These are phyloP conservation scores for Blumeriella jaapii DNA, from an alignment of 2,329 filamentous ascomycete genomes.

Conservation along the genomic window DNA sequence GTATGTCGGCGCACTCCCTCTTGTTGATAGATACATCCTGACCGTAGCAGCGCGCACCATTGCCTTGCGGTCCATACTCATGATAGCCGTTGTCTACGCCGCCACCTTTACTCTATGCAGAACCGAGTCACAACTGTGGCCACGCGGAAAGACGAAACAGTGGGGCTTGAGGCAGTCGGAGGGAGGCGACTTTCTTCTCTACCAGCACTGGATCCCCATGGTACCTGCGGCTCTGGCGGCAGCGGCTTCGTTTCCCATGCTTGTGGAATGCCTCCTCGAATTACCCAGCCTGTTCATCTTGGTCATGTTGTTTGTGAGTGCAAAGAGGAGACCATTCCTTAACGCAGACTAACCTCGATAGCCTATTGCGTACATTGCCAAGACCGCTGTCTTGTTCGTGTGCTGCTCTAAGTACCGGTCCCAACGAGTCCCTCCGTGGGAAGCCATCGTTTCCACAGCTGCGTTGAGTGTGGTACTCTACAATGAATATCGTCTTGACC, in stretches of 20 bases:
- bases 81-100: slow-evolving; percentile 9
- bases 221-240: slow-evolving; percentile 15
- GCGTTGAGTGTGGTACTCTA: slow-evolving; percentile 14
- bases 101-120: slow-evolving; percentile 6
- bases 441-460: slow-evolving; percentile 9
- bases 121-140: slow-evolving; percentile 2
- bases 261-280: slow-evolving; percentile 20
- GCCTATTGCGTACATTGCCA: slow-evolving; percentile 17
- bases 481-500: slow-evolving; percentile 22
- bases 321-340: neutral
- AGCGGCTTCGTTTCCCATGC: slow-evolving; percentile 17
- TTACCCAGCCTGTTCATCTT: slow-evolving; percentile 21
- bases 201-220: slow-evolving; percentile 13
- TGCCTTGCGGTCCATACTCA: slow-evolving; percentile 12
- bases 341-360: slow-evolving; percentile 6
- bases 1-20: slow-evolving; percentile 7
- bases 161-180: slow-evolving; percentile 10
- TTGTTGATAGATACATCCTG: neutral
- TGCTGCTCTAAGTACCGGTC: slow-evolving; percentile 11
- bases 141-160: neutral
- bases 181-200: slow-evolving; percentile 4
- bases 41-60: slow-evolving; percentile 15
- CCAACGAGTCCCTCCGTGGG: slow-evolving; percentile 11
- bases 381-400: slow-evolving; percentile 16
- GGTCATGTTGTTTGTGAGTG: slow-evolving; percentile 23